Percentiles rank a stretch among this genome's conserved stretches.
These are phyloP conservation scores for Botryotinia globosa DNA, from an alignment of 2,329 filamentous ascomycete species.

Conservation along the genomic window DNA sequence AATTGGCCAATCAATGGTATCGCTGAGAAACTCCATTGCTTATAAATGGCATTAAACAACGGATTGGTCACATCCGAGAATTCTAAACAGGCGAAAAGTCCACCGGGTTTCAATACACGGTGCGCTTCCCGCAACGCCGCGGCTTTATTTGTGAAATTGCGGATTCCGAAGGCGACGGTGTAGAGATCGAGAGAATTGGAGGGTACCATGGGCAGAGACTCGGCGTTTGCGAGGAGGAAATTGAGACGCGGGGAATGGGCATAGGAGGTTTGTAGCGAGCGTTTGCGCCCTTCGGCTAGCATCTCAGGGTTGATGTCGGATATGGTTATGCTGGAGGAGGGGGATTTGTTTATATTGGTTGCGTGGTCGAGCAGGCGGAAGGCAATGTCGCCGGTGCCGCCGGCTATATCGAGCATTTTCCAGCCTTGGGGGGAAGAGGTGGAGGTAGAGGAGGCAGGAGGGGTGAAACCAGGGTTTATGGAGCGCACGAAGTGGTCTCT, in stretches of 20 bases:
- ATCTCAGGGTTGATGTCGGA: conserved; percentile 96
- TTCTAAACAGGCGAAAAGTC: conserved; percentile 94
- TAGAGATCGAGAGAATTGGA: conserved; percentile 83
- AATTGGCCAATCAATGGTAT: conserved; percentile 95
- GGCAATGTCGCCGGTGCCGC: conserved; percentile 95
- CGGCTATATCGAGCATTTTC: conserved; percentile 90
- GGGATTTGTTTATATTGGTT: conserved; percentile 75
- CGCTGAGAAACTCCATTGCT: conserved; percentile 90
- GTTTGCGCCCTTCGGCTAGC: conserved; percentile 82
- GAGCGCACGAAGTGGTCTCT: conserved; percentile 89
- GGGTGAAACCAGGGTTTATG: conserved; percentile 64
- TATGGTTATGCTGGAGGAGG: conserved; percentile 79
- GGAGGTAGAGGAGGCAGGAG: conserved; percentile 40
- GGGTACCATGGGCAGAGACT: conserved; percentile 65
- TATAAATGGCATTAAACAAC: conserved; percentile 81
- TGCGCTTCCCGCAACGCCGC: conserved; percentile 78
- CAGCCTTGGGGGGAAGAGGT: conserved; percentile 48
- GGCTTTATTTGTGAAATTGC: conserved; percentile 93
- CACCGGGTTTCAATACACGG: conserved; percentile 87
- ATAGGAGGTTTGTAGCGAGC: conserved; percentile 57
- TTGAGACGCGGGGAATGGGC: conserved; percentile 56
- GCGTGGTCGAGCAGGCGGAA: conserved; percentile 93
- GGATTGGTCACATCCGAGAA: conserved; percentile 77
- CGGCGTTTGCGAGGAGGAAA: conserved; percentile 90
- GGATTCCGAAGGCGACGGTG: conserved; percentile 95